phyloP scores from a whole-genome alignment of 257 asterid species.

The Capsicum chinense region DNA sequence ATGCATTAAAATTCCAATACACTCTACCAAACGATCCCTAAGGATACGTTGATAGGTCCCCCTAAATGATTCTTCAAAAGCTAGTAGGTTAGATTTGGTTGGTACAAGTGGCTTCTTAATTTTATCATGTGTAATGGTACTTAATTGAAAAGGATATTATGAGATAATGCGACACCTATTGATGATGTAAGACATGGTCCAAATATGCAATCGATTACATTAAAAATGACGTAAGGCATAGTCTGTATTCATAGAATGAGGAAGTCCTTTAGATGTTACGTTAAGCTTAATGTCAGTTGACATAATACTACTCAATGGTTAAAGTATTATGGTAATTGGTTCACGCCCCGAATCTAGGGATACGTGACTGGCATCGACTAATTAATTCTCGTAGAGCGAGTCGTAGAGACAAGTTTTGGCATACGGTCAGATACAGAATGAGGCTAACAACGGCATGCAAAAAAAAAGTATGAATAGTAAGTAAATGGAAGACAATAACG shows the following conservation, averaged over 20 bases:
- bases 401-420: too few relatives aligned
- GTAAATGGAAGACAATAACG: too few relatives aligned
- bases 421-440: too few relatives aligned
- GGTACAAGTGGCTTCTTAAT: neutral
- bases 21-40: neutral
- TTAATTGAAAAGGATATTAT: neutral
- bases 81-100: slow-evolving; percentile 2
- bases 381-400: too few relatives aligned
- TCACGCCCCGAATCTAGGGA: neutral
- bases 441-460: too few relatives aligned
- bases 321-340: neutral
- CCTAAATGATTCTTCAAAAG: neutral
- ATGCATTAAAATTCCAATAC: too few relatives aligned
- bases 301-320: neutral
- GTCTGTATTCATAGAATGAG: slow-evolving; percentile 19
- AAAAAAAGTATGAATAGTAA: too few relatives aligned
- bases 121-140: neutral
- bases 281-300: neutral
- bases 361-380: neutral
- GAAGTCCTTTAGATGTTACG: neutral
- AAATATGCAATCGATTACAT: neutral
- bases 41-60: neutral
- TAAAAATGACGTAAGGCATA: neutral
- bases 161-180: neutral
- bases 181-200: neutral